These are phyloP conservation scores for Flammula alnicola DNA, from an alignment of 1,284 basidiomycete genomes.

Conservation along the genomic window DNA sequence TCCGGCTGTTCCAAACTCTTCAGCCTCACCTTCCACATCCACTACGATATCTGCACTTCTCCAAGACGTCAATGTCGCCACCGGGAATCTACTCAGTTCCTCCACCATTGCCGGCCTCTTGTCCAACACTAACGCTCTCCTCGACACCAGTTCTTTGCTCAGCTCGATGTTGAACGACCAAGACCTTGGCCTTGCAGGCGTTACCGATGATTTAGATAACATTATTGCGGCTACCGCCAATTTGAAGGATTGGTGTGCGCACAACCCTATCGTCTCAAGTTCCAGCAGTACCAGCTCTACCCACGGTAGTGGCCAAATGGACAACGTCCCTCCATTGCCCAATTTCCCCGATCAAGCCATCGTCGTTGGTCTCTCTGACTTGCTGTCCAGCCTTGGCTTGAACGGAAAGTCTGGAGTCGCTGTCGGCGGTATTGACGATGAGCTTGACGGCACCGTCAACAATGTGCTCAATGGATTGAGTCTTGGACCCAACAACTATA, in stretches of 20 bases:
- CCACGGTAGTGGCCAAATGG: too few relatives aligned
- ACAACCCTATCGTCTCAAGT: slow-evolving; percentile 15
- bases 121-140: slow-evolving; percentile 19
- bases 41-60: slow-evolving; percentile 20
- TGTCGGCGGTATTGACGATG: slow-evolving; percentile 1
- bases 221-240: slow-evolving; percentile 19
- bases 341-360: slow-evolving; percentile 3
- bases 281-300: slow-evolving; percentile 18
- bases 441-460: neutral
- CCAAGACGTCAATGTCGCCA: slow-evolving; percentile 13
- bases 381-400: slow-evolving; percentile 7
- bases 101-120: slow-evolving; percentile 22
- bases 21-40: slow-evolving; percentile 3
- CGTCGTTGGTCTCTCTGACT: slow-evolving; percentile 8
- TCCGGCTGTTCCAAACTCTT: neutral
- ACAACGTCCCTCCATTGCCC: neutral
- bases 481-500: slow-evolving; percentile 4
- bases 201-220: slow-evolving; percentile 19
- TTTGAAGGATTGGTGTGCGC: slow-evolving; percentile 21
- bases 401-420: neutral
- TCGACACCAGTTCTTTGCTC: slow-evolving; percentile 15
- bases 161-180: slow-evolving; percentile 16
- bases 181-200: slow-evolving; percentile 16
- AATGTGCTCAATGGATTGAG: slow-evolving; percentile 2
- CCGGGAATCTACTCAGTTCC: slow-evolving; percentile 18